A percentile compares a stretch with the other conserved stretches of the same genome.
These are phyloP conservation scores for Rhodotorula sphaerocarpa DNA, from an alignment of 768 basidiomycete species.

Conservation along the genomic window DNA sequence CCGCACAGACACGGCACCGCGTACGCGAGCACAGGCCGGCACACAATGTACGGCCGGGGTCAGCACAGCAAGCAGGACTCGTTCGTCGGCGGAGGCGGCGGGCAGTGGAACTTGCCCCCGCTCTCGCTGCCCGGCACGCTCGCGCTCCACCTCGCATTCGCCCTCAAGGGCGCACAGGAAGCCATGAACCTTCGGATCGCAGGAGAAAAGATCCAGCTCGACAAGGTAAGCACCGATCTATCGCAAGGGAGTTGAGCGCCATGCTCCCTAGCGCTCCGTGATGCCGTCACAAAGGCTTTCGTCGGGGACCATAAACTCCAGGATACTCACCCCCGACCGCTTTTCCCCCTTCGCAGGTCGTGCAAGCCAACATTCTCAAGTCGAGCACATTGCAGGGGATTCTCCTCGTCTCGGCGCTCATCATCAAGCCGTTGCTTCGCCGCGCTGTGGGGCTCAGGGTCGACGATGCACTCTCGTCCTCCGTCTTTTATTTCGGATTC, in stretches of 20 bases:
- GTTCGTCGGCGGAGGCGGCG: conserved; percentile 3
- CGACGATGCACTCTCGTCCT: conserved; percentile 13
- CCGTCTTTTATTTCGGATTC: conserved; percentile 34
- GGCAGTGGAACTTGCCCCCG: conserved; percentile 14
- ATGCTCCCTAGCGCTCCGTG: not conserved
- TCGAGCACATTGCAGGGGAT: conserved; percentile 34
- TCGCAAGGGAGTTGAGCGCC: not conserved
- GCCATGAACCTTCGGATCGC: conserved; percentile 17
- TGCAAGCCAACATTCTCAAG: conserved; percentile 32
- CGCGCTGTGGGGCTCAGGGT: conserved; percentile 17
- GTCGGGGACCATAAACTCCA: too few relatives aligned
- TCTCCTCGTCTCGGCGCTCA: conserved; percentile 36
- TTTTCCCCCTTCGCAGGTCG: conserved; percentile 11
- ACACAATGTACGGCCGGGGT: conserved; percentile 7
- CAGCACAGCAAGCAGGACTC: conserved; percentile 23
- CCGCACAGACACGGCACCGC: too few relatives aligned
- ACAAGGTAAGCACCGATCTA: conserved; percentile 12
- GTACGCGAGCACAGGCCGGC: too few relatives aligned
- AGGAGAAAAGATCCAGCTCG: conserved; percentile 13
- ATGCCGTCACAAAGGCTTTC: not conserved
- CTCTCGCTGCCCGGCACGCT: conserved; percentile 18
- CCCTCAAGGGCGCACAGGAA: conserved; percentile 6
- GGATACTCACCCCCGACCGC: too few relatives aligned
- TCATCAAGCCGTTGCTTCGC: conserved; percentile 34
- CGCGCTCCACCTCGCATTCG: conserved; percentile 22